Conservation (phyloP, 2,329 filamentous ascomycete genomes). For the Colletotrichum nymphaeae region DNA sequence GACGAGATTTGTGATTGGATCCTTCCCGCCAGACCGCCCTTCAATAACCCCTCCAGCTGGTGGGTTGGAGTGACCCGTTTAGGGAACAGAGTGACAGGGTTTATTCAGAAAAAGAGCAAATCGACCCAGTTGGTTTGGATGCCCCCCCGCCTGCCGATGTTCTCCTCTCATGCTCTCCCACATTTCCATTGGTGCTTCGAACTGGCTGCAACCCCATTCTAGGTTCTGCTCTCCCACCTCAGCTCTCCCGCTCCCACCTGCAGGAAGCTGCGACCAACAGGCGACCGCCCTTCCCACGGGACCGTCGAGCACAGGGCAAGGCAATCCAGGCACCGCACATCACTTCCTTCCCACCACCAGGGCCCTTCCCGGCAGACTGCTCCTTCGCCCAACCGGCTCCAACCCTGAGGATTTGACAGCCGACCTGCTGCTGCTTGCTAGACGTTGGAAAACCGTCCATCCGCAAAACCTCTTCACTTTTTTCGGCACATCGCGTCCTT, state of each 20-base stretch:
- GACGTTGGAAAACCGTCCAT: slow-evolving; percentile 21
- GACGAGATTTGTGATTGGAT: slow-evolving; percentile 23
- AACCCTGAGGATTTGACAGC: slow-evolving; percentile 17
- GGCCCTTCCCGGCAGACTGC: slow-evolving; percentile 25
- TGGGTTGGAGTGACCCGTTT: slow-evolving; percentile 24
- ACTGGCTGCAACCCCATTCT: neutral
- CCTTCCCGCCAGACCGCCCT: slow-evolving; percentile 27
- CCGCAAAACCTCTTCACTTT: slow-evolving; percentile 20
- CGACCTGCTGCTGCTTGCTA: neutral
- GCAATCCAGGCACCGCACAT: neutral
- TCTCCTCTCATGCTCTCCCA: neutral
- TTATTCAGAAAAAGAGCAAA: slow-evolving; percentile 22
- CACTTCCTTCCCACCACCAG: slow-evolving; percentile 17
- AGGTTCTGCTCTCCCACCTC: neutral
- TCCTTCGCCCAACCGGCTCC: slow-evolving; percentile 28
- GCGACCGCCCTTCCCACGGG: neutral
- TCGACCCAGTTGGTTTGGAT: neutral
- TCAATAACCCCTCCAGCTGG: slow-evolving; percentile 16
- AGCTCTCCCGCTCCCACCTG: slow-evolving; percentile 1
- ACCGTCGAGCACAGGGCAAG: neutral
- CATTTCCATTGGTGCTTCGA: neutral
- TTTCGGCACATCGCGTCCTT: slow-evolving; percentile 25
- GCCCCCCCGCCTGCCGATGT: slow-evolving; percentile 8
- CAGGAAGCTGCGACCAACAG: slow-evolving; percentile 15
- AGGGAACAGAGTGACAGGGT: slow-evolving; percentile 21